A percentile compares a stretch with the other conserved stretches of the same genome.
Evolutionary conservation across 148 eudicot genomes (phyloP).

Genomic region (Selenicereus undatus): DNA sequence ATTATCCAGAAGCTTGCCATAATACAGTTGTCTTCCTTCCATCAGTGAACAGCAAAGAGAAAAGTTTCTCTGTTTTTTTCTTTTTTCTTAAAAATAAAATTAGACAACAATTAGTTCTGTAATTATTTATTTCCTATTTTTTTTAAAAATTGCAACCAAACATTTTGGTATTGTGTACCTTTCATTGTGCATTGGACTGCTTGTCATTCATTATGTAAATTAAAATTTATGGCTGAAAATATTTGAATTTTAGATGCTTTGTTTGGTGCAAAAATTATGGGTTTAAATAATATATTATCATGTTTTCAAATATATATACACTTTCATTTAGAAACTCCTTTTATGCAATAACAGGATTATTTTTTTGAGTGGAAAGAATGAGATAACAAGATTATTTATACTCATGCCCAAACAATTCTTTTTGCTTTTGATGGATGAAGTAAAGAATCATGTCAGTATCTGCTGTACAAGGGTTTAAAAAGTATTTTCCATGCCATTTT

Average conservation of each 20-base stretch:
- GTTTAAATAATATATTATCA: too few species aligned
- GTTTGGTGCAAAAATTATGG: too few species aligned
- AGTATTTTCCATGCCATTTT: neutral
- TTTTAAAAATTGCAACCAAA: neutral
- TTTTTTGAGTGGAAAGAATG: too few species aligned
- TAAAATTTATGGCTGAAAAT: neutral
- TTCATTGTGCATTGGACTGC: neutral
- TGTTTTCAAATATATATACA: too few species aligned
- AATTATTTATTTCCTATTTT: neutral
- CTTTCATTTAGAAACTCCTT: too few species aligned
- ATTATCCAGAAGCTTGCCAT: constrained; percentile 17
- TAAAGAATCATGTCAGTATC: neutral
- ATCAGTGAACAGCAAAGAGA: neutral
- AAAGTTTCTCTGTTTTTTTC: neutral
- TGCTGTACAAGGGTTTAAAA: neutral
- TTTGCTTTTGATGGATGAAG: neutral
- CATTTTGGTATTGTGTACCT: neutral
- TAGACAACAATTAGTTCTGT: neutral
- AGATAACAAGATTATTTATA: too few species aligned
- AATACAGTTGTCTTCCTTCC: constrained; percentile 17
- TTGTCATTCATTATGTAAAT: neutral
- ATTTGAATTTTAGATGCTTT: too few species aligned
- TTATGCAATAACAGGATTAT: too few species aligned
- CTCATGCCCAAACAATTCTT: neutral
- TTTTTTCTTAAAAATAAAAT: too few species aligned